Evolutionary conservation across 1,284 basidiomycete species (phyloP).

Genomic region (Gyrodon tennesseensis): DNA sequence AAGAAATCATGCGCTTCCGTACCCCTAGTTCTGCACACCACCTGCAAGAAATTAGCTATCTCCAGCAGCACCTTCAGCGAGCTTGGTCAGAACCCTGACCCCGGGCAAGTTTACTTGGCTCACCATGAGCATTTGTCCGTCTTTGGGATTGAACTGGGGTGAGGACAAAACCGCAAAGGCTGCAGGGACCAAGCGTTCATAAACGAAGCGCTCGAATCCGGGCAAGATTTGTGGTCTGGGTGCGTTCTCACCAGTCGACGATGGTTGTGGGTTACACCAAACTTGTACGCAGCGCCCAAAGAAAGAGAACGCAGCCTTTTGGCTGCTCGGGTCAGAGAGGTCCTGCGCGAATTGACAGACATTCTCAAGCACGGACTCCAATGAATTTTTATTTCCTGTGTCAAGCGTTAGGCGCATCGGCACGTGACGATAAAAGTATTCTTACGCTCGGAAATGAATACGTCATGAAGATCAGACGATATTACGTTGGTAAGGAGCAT

Average conservation of each 20-base stretch:
- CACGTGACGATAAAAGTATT: conserved; percentile 24
- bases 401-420: conserved; percentile 22
- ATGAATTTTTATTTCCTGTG: conserved; percentile 76
- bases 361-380: conserved; percentile 70
- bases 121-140: conserved; percentile 82
- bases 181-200: conserved; percentile 81
- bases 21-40: conserved; percentile 74
- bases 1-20: conserved; percentile 86
- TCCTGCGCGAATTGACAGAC: conserved; percentile 79
- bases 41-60: conserved; percentile 82
- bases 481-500: conserved; percentile 82
- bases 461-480: conserved; percentile 73
- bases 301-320: conserved; percentile 83
- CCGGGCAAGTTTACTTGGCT: conserved; percentile 37
- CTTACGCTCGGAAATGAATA: conserved; percentile 88
- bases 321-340: conserved; percentile 68
- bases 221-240: conserved; percentile 59
- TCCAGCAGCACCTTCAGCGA: conserved; percentile 78
- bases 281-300: conserved; percentile 73
- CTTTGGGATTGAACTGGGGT: conserved; percentile 82
- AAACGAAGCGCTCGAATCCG: conserved; percentile 93
- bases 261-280: conserved; percentile 67
- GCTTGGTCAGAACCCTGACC: conserved; percentile 9
- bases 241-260: conserved; percentile 47
- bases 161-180: conserved; percentile 82